Evolutionary conservation across 1,139 yeast genomes (phyloP).

Genomic region (Candida freyschussii): DNA sequence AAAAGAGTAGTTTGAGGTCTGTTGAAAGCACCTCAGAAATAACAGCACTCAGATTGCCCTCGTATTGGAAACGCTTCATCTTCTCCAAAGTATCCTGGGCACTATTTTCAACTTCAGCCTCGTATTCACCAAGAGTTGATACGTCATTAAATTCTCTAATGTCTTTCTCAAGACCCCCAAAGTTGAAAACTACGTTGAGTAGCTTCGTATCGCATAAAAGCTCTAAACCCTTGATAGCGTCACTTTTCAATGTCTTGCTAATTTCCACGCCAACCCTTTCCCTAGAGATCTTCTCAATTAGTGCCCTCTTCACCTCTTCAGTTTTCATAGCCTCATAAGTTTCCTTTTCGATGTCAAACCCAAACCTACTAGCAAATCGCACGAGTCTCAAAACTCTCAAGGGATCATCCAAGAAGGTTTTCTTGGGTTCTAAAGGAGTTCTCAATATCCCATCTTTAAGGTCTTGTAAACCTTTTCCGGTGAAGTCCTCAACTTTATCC

Average conservation of each 20-base stretch:
- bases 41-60: conserved; percentile 3
- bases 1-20: conserved; percentile 32
- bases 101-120: conserved; percentile 5
- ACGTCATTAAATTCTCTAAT: conserved; percentile 13
- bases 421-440: conserved; percentile 80
- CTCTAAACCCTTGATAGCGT: conserved; percentile 62
- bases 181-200: conserved; percentile 51
- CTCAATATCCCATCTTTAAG: conserved; percentile 64
- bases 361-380: conserved; percentile 78
- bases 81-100: conserved; percentile 6
- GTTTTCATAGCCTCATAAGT: conserved; percentile 66
- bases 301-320: conserved; percentile 50
- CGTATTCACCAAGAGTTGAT: conserved; percentile 2
- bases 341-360: conserved; percentile 56
- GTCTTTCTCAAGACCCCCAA: conserved; percentile 19
- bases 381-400: conserved; percentile 78
- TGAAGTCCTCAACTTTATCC: conserved; percentile 73
- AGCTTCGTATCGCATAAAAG: conserved; percentile 53
- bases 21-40: conserved; percentile 2
- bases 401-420: conserved; percentile 92
- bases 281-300: conserved; percentile 72
- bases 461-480: conserved; percentile 70
- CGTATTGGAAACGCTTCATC: conserved; percentile 3
- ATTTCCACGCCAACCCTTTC: conserved; percentile 90
- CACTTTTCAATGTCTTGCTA: conserved; percentile 65